Base-by-base conservation (phyloP, 2,329 filamentous ascomycete genomes). In the Endothia cerciana region DNA sequence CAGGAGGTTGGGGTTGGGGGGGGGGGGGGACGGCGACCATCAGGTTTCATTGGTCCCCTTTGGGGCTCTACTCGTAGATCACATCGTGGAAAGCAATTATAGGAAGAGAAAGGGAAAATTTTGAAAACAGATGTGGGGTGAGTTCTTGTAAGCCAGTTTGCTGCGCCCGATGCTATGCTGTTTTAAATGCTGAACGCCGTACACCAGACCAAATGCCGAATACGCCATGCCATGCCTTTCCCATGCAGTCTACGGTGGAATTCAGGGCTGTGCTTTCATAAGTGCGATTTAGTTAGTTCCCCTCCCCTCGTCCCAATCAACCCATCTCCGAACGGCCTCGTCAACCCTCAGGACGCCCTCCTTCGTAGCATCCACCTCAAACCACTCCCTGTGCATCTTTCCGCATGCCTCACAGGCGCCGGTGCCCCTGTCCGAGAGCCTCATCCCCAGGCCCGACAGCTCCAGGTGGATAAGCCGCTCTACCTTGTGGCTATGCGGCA, bases 391-490 rank as follows among this genome's bases (percentile, higher is more conserved):
- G 77, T 99, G 95, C 72, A 93, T 89, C 73, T 89, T 89, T 1
- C 93, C 93, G 74, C 95, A 99, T 1, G 88, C 85, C 4, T 83
- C 82, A 73, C 95, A 99, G 22, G 60, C 53, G 10, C 64, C 66
- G 62, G 86, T 85, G 22, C 78, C 80, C 57, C 79, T 77, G 76
- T 88, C 78, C 64, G 79, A 77, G 72, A 83, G 74, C 67, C 87
- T 79, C 68, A 88, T 69, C 1, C 86, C 80, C 83, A 88, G 66
- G 79, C 88, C 77, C 77, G 83, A 83, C n/a, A 98, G 84, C 79
- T 99, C 95, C 17, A 98, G 81, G 76, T 99, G 95, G 55, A 98
- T 90, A 65, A 99, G 79, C 33, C 93, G 84, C 80, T 99, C 95
- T 13, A 98, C 93, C 57, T 92, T 90, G 77, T 96, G 91, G 51